Percentiles rank a stretch among this genome's conserved stretches.
Evolutionary conservation across 495 filamentous ascomycete genomes (phyloP).

Genomic region (Penicillium samsonianum): DNA sequence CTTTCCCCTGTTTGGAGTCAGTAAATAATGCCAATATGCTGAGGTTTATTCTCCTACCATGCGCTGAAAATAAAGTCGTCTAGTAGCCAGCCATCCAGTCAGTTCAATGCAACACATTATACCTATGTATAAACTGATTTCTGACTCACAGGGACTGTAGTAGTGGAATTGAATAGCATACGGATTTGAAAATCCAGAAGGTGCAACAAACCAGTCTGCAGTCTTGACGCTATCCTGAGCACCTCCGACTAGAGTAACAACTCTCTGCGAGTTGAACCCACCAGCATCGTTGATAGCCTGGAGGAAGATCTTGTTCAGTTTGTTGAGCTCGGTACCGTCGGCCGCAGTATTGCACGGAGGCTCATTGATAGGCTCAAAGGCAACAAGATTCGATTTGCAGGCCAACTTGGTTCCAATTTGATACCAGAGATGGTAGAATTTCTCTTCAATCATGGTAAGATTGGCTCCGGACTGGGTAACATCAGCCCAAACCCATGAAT

Average conservation of each 20-base stretch:
- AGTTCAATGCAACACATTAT: not conserved
- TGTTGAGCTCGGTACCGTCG: conserved; percentile 55
- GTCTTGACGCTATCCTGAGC: conserved; percentile 55
- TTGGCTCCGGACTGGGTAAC: conserved; percentile 48
- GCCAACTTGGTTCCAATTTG: conserved; percentile 59
- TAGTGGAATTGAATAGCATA: conserved; percentile 66
- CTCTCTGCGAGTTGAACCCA: conserved; percentile 55
- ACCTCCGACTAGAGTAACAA: conserved; percentile 58
- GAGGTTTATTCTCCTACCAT: conserved; percentile 25
- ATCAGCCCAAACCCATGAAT: conserved; percentile 63
- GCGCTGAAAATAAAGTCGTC: conserved; percentile 55
- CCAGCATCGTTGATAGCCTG: conserved; percentile 55
- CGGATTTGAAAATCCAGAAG: conserved; percentile 53
- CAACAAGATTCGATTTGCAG: conserved; percentile 55
- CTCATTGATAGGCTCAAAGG: conserved; percentile 64
- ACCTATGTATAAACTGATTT: conserved; percentile 1
- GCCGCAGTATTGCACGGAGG: conserved; percentile 51
- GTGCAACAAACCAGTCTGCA: conserved; percentile 53
- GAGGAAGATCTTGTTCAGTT: conserved; percentile 59
- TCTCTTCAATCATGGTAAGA: conserved; percentile 55
- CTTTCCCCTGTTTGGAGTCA: conserved; percentile 47
- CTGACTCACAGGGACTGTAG: conserved; percentile 56
- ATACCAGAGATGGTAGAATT: conserved; percentile 58
- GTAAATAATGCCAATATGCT: not conserved
- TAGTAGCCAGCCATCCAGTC: conserved; percentile 2